Percentiles rank a stretch among this genome's conserved stretches.
phyloP scores from a whole-genome alignment of 306 rosid genomes.

The Quercus variabilis region DNA sequence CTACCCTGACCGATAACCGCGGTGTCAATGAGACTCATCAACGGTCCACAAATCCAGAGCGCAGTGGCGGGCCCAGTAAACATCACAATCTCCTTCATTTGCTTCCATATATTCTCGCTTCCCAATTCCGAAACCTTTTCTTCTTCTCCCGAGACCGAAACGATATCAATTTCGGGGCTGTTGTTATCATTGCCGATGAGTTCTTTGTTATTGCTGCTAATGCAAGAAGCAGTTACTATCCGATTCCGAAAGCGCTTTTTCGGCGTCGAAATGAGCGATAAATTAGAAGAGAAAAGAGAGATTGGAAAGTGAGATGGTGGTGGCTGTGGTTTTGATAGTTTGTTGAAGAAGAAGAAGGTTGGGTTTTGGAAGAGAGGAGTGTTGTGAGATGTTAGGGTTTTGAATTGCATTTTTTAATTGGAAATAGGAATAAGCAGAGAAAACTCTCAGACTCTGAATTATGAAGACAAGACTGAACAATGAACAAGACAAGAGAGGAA shows the following conservation, averaged over 20 bases:
- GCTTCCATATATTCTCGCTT: slow-evolving; percentile 50
- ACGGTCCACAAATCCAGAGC: slow-evolving; percentile 81
- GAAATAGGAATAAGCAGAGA: neutral
- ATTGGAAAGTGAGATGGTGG: slow-evolving; percentile 7
- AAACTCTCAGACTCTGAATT: neutral
- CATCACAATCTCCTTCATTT: slow-evolving; percentile 64
- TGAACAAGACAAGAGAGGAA: neutral
- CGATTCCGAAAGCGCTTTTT: neutral
- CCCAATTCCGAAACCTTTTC: slow-evolving; percentile 33
- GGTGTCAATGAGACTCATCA: slow-evolving; percentile 88
- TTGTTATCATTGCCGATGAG: slow-evolving; percentile 6
- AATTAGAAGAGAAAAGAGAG: slow-evolving; percentile 11
- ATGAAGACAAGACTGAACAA: no score
- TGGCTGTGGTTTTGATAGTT: neutral
- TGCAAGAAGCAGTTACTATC: slow-evolving; percentile 21
- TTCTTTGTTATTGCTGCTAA: slow-evolving; percentile 12
- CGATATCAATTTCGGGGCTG: neutral
- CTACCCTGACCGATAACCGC: slow-evolving; percentile 88
- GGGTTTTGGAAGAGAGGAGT: slow-evolving; percentile 31
- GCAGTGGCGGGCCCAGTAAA: slow-evolving; percentile 82
- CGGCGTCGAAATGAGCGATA: slow-evolving; percentile 8
- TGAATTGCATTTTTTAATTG: slow-evolving; percentile 25
- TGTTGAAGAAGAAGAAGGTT: slow-evolving; percentile 4
- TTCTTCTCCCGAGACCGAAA: neutral
- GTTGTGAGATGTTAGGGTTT: slow-evolving; percentile 14